Evolutionary conservation across 306 rosid genomes (phyloP), one percentile per base, ranked within the genome.

Genomic region (Pterocarpus santalinus): DNA sequence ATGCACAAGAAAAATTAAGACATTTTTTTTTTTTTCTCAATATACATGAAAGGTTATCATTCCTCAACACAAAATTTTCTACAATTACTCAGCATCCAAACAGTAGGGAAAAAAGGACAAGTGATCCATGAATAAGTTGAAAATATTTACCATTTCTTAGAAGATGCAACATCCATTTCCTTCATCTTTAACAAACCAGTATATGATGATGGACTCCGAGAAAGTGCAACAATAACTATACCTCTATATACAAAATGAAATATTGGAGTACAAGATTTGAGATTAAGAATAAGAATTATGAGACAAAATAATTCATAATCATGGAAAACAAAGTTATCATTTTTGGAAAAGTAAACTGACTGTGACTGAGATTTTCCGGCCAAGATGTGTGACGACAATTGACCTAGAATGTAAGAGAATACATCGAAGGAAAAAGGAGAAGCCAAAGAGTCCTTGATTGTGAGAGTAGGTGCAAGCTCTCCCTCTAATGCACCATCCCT

Each of bases 401-500:
- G 95, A 70, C 75, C 67, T 75, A 95, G 88, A 58, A 91, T 56
- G 80, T 93, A 85, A 22, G 92, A 67, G 82, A 93, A 91, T 7
- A 92, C 87, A 67, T 90, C 36, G 65, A 69, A 81, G n/a, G 86
- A 91, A 14, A 93, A 90, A 47, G 97, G 95, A 5, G 97, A 89
- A 77, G 89, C 67, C 14, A 86, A 75, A 43, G 89, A 80, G 87
- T 93, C 98, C 82, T 87, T 93, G 57, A 95, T 88, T 10, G 95
- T 87, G 80, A 95, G 93, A 82, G 94, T 83, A 0, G 95, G 91
- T 0, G 99, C 94, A 36, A 86, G 97, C 83, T 95, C 99, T 64
- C 97, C 99, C 86, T 91, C 93, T 46, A 90, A 84, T 1, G 85
- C 92, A 14, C 99, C 97, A 62, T 91, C 99, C 17, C 97, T 83